Conservation (phyloP, 2,329 filamentous ascomycete species). For the Nemania diffusa region DNA sequence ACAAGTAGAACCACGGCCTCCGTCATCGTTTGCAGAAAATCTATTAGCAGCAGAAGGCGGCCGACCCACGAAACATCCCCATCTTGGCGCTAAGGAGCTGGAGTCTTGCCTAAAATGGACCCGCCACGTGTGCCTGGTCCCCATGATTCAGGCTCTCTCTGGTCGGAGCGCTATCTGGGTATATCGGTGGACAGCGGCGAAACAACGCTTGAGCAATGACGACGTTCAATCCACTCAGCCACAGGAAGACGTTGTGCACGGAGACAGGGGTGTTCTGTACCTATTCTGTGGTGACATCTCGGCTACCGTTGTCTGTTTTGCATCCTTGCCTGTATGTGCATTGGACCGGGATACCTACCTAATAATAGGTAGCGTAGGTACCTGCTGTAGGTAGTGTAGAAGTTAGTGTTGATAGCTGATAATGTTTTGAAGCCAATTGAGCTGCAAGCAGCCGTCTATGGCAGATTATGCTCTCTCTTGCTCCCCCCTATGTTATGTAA, state of each 20-base stretch:
- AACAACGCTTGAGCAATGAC: background rate
- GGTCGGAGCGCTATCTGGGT: background rate
- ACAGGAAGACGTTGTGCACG: constrained; percentile 5
- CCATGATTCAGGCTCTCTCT: constrained; percentile 22
- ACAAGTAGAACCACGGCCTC: background rate
- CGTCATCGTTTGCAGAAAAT: constrained; percentile 12
- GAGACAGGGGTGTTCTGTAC: background rate
- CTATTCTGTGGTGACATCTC: background rate
- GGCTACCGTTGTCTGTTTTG: background rate
- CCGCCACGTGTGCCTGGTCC: constrained; percentile 13
- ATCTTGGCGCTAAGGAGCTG: background rate
- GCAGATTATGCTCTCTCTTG: background rate
- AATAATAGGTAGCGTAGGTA: background rate
- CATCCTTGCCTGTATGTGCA: constrained; percentile 2
- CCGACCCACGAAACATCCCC: background rate
- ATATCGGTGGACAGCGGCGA: background rate
- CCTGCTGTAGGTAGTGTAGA: background rate
- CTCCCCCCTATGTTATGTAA: background rate
- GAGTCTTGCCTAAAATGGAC: constrained; percentile 14
- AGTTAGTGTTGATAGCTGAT: background rate
- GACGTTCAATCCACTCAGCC: constrained; percentile 6
- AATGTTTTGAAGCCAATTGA: background rate
- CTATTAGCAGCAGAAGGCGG: background rate
- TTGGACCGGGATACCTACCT: background rate
- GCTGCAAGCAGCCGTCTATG: background rate